Base-by-base conservation (phyloP, 495 filamentous ascomycete genomes). In the Usnea hakonensis region DNA sequence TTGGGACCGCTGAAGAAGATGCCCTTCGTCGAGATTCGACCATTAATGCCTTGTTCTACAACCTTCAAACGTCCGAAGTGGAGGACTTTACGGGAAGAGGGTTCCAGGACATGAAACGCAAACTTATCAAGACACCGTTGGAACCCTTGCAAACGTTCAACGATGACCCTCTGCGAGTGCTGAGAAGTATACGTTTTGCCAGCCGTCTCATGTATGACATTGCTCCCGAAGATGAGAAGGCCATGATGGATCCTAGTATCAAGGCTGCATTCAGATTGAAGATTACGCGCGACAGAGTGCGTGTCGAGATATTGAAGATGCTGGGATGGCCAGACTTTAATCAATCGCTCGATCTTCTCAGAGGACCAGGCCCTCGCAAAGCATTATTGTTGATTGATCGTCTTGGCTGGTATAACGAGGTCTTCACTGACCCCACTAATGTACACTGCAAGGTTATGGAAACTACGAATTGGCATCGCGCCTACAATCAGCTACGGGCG, bases 21-120 rank as follows among this genome's bases (percentile, higher is more conserved):
- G 92, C 95, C 7, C 62, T 91, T 61, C 85, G 94, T 30, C 83
- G 94, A 55, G 94, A 98, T 77, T 91, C 95, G 14, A 96, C 91
- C 3, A 82, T 98, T 62, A 98, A 98, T 70, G 92, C 94, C 30
- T 79, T 98, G 56, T 98, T 98, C 75, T 98, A 95, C 72, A 97
- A 97, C 65, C 77, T 98, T 11, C 86, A 92, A 57, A 86, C 81
- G 0, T 76, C 72, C 5, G 66, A 77, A 57, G 82, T 97, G 14
- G 94, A 98, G 72, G 94, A 98, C 72, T 87, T 93, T 58, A 93
- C 90, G 0, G 82, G 81, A 17, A 75, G 72, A 44, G 94, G 94
- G 0, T 72, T 95, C 21, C 68, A 80, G 1, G 94, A 97, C 70
- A 83, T 98, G 82, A 65, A 78, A 48, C 75, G 77, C 8, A 80